These are phyloP conservation scores for Scortechinia acanthostroma DNA, from an alignment of 2,329 filamentous ascomycete species.

Conservation along the genomic window DNA sequence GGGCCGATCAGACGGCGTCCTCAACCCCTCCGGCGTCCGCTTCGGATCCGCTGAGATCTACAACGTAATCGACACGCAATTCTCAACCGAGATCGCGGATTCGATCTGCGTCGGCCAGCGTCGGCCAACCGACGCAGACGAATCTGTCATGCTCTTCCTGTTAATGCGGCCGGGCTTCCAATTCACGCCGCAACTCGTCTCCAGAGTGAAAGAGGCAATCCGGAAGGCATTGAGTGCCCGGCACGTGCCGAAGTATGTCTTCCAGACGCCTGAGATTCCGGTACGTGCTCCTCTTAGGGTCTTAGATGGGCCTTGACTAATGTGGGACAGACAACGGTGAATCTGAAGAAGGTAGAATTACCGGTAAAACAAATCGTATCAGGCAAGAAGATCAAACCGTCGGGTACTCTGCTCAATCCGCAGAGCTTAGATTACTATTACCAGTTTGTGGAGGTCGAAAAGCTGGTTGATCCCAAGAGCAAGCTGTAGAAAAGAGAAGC, in stretches of 20 bases:
- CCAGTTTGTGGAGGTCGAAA: slow-evolving; percentile 50
- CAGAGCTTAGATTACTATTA: slow-evolving; percentile 51
- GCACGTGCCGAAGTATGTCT: not conserved
- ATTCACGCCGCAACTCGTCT: not conserved
- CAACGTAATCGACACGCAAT: slow-evolving; percentile 30
- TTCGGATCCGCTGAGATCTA: slow-evolving; percentile 37
- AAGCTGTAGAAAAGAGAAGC: slow-evolving; percentile 28
- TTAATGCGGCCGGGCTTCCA: slow-evolving; percentile 6
- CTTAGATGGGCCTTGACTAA: not conserved
- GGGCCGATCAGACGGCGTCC: slow-evolving; percentile 27
- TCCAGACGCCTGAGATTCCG: not conserved
- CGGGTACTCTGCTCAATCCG: slow-evolving; percentile 51
- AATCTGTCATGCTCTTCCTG: slow-evolving; percentile 13
- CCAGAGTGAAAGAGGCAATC: not conserved
- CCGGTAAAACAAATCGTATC: slow-evolving; percentile 57
- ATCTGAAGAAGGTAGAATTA: slow-evolving; percentile 55
- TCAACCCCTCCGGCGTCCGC: slow-evolving; percentile 36
- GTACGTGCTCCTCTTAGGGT: not conserved
- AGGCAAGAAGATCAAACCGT: slow-evolving; percentile 47
- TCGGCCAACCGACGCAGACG: slow-evolving; percentile 8
- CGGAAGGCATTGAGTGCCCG: not conserved
- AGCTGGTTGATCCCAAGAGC: slow-evolving; percentile 26
- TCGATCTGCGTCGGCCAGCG: slow-evolving; percentile 11
- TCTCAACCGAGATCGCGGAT: slow-evolving; percentile 15
- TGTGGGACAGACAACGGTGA: slow-evolving; percentile 44